Conservation (phyloP, 2,329 filamentous ascomycete genomes). For the Ceratocystis eucalypticola region DNA sequence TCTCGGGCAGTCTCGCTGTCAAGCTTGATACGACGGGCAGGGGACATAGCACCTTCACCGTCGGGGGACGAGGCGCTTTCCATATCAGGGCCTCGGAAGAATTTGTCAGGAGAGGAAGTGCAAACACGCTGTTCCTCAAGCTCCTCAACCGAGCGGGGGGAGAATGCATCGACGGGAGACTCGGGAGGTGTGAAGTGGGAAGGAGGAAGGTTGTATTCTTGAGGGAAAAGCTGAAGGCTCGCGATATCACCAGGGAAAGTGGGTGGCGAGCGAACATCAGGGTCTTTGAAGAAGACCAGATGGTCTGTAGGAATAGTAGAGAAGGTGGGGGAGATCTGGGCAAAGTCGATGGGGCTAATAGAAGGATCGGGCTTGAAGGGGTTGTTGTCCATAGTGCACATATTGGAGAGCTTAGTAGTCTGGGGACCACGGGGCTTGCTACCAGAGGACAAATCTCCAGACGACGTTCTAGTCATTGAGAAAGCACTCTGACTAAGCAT, state of each 20-base stretch:
- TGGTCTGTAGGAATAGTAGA: conserved; percentile 4
- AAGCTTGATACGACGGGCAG: conserved; percentile 35
- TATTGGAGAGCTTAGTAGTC: conserved; percentile 3
- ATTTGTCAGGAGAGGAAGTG: conserved; percentile 31
- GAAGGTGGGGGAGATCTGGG: conserved; percentile 8
- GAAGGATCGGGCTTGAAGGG: conserved; percentile 3
- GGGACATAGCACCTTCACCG: conserved; percentile 29
- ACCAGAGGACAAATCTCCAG: conserved; percentile 15
- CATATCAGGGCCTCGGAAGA: conserved; percentile 25
- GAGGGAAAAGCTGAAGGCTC: conserved; percentile 16
- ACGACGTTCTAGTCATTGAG: conserved; percentile 15
- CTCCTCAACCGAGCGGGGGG: conserved; percentile 14
- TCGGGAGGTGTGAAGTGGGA: conserved; percentile 21
- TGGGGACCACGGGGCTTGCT: conserved; percentile 5
- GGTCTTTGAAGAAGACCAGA: conserved; percentile 10
- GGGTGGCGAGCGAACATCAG: conserved; percentile 4
- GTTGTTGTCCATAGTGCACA: conserved; percentile 7
- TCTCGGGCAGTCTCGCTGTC: conserved; percentile 48
- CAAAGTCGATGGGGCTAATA: conserved; percentile 14
- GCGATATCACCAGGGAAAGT: conserved; percentile 11
- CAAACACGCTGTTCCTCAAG: conserved; percentile 18
- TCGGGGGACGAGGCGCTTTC: conserved; percentile 20
- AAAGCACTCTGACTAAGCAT: conserved; percentile 14
- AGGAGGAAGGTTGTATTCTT: background rate
- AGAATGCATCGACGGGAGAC: conserved; percentile 18